Percentiles rank a stretch among this genome's conserved stretches.
These are phyloP conservation scores for Calonectria montana DNA, from an alignment of 2,329 filamentous ascomycete genomes.

Conservation along the genomic window DNA sequence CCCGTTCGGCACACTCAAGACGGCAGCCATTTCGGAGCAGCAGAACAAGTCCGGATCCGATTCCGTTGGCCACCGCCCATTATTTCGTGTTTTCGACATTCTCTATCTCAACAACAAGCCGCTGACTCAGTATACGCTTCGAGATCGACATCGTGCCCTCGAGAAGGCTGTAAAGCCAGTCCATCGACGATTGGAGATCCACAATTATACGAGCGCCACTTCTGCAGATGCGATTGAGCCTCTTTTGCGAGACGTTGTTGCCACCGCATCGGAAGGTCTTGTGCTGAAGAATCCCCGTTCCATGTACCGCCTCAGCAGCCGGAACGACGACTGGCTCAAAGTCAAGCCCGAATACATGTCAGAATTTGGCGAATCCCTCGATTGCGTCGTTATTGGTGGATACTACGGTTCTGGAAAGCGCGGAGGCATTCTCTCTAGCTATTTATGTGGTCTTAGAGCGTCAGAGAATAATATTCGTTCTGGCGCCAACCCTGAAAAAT, in stretches of 20 bases:
- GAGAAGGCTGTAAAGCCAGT: slow-evolving; percentile 76
- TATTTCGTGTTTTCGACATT: slow-evolving; percentile 92
- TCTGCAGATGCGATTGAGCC: slow-evolving; percentile 81
- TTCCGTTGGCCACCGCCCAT: slow-evolving; percentile 66
- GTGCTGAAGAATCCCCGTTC: slow-evolving; percentile 95
- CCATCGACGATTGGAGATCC: slow-evolving; percentile 84
- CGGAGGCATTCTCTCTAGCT: slow-evolving; percentile 86
- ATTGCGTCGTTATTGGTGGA: slow-evolving; percentile 89
- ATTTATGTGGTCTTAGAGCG: slow-evolving; percentile 87
- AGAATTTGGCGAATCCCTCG: slow-evolving; percentile 92
- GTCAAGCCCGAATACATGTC: slow-evolving; percentile 99
- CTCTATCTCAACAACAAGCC: slow-evolving; percentile 85
- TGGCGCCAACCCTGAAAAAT: slow-evolving; percentile 76
- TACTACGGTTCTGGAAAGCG: slow-evolving; percentile 91
- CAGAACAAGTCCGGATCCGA: slow-evolving; percentile 69
- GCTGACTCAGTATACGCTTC: slow-evolving; percentile 84
- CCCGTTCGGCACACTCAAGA: slow-evolving; percentile 93
- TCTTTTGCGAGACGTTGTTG: slow-evolving; percentile 83
- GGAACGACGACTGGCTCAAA: slow-evolving; percentile 97
- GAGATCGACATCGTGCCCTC: slow-evolving; percentile 82
- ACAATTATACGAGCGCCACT: slow-evolving; percentile 75
- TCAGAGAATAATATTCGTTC: slow-evolving; percentile 74
- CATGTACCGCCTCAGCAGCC: slow-evolving; percentile 85
- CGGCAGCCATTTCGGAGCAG: slow-evolving; percentile 84
- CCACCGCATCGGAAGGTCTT: slow-evolving; percentile 87